Conservation (phyloP, 345 rosid genomes). For the Barbarea vulgaris region DNA sequence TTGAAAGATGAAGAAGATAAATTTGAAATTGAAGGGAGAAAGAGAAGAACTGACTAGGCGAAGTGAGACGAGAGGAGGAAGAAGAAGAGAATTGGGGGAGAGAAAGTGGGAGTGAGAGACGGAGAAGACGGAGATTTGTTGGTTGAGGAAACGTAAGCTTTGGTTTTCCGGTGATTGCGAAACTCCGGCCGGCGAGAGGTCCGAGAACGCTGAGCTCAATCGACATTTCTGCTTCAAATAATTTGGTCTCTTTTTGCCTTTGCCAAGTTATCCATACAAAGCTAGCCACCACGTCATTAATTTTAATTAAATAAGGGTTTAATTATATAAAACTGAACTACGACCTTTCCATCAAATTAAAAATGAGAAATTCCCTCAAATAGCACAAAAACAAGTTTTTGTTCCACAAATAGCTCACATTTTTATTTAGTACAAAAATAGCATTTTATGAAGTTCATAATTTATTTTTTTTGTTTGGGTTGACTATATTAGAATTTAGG, state of each 20-base stretch:
- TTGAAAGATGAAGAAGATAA: no score
- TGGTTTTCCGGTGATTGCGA: background rate
- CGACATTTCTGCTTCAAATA: slow-evolving; percentile 20
- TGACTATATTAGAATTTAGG: no score
- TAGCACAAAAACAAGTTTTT: no score
- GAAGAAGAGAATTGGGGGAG: slow-evolving; percentile 21
- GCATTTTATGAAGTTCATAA: no score
- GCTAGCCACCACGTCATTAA: background rate
- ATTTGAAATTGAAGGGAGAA: slow-evolving; percentile 1
- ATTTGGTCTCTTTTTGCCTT: background rate
- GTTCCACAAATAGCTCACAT: no score
- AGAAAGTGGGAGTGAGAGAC: slow-evolving; percentile 12
- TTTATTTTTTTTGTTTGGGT: no score
- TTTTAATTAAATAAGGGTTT: background rate
- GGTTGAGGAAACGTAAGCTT: background rate
- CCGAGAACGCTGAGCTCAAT: slow-evolving; percentile 41
- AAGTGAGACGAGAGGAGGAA: slow-evolving; percentile 32
- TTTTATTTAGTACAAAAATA: no score
- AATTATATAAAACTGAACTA: no score
- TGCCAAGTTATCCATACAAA: slow-evolving; percentile 27
- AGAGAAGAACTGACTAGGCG: slow-evolving; percentile 41
- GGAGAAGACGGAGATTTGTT: slow-evolving; percentile 19
- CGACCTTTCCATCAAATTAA: no score
- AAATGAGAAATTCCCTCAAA: no score
- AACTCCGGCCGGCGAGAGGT: slow-evolving; percentile 25